These are phyloP conservation scores for Alloteropsis semialata DNA, from an alignment of 176 grass and related monocot genomes.

Conservation along the genomic window DNA sequence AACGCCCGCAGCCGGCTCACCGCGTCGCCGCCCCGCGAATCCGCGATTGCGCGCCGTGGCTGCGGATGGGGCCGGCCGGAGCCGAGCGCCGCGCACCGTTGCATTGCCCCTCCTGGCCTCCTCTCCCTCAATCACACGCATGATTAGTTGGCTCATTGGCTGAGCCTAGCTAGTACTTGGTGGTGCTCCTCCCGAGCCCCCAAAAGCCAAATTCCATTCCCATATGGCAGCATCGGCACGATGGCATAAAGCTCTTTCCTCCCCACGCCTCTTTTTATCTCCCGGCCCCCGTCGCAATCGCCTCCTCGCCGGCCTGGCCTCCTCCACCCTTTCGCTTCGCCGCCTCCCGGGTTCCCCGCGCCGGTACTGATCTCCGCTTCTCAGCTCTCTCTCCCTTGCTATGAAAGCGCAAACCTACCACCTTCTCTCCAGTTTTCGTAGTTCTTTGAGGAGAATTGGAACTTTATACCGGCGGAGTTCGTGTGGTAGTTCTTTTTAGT, in stretches of 20 bases:
- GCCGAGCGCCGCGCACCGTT: neutral
- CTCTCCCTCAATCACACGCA: neutral
- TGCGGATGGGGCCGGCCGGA: neutral
- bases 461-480: neutral
- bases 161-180: neutral
- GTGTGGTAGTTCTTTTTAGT: neutral
- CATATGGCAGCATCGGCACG: slow-evolving; percentile 1
- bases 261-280: slow-evolving; percentile 43
- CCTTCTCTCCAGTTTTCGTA: neutral
- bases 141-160: neutral
- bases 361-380: slow-evolving; percentile 30
- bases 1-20: neutral
- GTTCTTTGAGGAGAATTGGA: neutral
- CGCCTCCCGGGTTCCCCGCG: slow-evolving; percentile 29
- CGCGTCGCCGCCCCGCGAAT: no score
- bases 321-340: slow-evolving; percentile 41
- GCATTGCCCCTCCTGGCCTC: no score
- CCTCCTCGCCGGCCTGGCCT: slow-evolving; percentile 17
- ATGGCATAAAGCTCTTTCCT: slow-evolving; percentile 41
- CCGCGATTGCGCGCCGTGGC: neutral
- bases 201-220: slow-evolving; percentile 53
- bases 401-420: neutral
- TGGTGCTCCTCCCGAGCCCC: slow-evolving; percentile 20
- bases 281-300: slow-evolving; percentile 22
- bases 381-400: neutral